Conservation (phyloP, 2,329 filamentous ascomycete species). For the Cryphonectria japonica region DNA sequence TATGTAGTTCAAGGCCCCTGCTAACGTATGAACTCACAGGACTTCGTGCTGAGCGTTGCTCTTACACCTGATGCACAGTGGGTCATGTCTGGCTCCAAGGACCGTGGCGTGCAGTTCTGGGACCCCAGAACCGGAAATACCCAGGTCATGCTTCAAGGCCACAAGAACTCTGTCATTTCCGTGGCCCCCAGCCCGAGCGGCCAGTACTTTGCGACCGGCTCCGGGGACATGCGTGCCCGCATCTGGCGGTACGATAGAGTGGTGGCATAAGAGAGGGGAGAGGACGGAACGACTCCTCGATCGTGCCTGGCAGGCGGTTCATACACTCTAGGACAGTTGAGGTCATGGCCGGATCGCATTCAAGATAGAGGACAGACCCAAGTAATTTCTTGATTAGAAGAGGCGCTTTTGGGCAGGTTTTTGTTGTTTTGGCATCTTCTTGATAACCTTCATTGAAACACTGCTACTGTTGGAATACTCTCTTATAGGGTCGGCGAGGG, state of each 20-base stretch:
- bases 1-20: conserved; percentile 29
- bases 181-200: conserved; percentile 91
- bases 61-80: conserved; percentile 92
- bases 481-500: background rate
- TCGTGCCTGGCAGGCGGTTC: background rate
- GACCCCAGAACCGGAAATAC: conserved; percentile 91
- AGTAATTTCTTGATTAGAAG: background rate
- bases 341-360: background rate
- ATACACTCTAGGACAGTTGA: background rate
- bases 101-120: conserved; percentile 98
- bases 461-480: background rate
- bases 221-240: conserved; percentile 94
- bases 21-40: conserved; percentile 53
- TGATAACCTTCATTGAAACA: background rate
- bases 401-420: background rate
- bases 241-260: conserved; percentile 84
- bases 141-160: conserved; percentile 97
- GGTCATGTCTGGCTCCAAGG: conserved; percentile 97
- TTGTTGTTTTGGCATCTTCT: background rate
- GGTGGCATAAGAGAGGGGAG: conserved; percentile 10
- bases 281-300: background rate
- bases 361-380: conserved; percentile 1
- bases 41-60: conserved; percentile 95
- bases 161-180: conserved; percentile 98
- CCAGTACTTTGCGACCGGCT: conserved; percentile 90